Percentiles rank a stretch among this genome's conserved stretches.
Evolutionary conservation across 164 flowering plant species (phyloP).

Genomic region (Tetracentron sinense): DNA sequence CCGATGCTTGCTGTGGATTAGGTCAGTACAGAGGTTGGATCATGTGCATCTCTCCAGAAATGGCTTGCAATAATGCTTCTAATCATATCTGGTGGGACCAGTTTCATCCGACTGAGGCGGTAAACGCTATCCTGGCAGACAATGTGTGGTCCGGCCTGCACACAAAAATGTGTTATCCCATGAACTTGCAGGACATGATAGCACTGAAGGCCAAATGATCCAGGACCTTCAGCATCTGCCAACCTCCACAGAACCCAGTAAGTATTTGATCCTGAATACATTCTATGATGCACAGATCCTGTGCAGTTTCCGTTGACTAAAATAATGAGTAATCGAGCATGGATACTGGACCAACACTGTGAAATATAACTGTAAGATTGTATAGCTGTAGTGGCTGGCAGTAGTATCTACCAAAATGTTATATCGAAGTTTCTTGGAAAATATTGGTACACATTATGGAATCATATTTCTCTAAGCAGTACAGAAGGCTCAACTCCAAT

Average conservation of each 20-base stretch:
- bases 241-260: neutral
- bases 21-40: constrained; percentile 72
- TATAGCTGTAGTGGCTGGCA: neutral
- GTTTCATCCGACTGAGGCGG: constrained; percentile 13
- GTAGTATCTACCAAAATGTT: neutral
- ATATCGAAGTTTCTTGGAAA: neutral
- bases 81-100: constrained; percentile 79
- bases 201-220: constrained; percentile 14
- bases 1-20: constrained; percentile 85
- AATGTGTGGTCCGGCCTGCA: constrained; percentile 67
- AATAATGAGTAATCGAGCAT: too few relatives aligned
- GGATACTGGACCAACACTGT: too few relatives aligned
- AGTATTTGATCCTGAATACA: neutral
- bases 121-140: neutral
- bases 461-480: neutral
- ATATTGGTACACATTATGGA: neutral
- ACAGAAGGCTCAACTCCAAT: too few relatives aligned
- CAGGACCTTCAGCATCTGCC: constrained; percentile 2
- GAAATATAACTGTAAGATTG: too few relatives aligned
- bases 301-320: neutral
- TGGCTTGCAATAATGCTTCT: constrained; percentile 60
- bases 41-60: constrained; percentile 50
- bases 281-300: neutral
- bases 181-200: constrained; percentile 64
- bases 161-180: constrained; percentile 72